Percentiles rank a stretch among this genome's conserved stretches.
These are phyloP conservation scores for Polyplosphaeria fusca DNA, from an alignment of 495 filamentous ascomycete species.

Conservation along the genomic window DNA sequence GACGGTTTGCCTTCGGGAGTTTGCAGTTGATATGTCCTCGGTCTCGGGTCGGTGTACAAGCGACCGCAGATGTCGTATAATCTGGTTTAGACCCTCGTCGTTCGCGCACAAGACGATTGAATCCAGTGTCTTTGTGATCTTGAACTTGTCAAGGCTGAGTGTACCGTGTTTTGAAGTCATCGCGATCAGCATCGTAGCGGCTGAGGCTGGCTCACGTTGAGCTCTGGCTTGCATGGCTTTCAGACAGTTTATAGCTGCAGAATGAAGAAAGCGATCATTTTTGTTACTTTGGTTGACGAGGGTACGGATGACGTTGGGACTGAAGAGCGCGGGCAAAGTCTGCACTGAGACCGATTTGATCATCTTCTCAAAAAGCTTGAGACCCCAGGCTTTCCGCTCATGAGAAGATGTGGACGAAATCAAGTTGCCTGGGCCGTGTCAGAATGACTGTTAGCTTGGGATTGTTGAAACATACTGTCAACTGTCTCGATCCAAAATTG, in stretches of 20 bases:
- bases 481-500: slow-evolving; percentile 88
- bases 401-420: slow-evolving; percentile 77
- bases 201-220: slow-evolving; percentile 58
- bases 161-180: slow-evolving; percentile 66
- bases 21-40: slow-evolving; percentile 37
- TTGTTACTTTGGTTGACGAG: slow-evolving; percentile 83
- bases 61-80: slow-evolving; percentile 48
- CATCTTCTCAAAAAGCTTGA: slow-evolving; percentile 75
- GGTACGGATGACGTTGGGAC: slow-evolving; percentile 75
- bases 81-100: slow-evolving; percentile 41
- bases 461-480: slow-evolving; percentile 61
- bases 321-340: slow-evolving; percentile 61
- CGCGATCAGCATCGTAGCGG: slow-evolving; percentile 57
- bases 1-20: slow-evolving; percentile 49
- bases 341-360: slow-evolving; percentile 52
- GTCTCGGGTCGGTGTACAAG: slow-evolving; percentile 42
- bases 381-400: slow-evolving; percentile 86
- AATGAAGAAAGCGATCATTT: slow-evolving; percentile 80
- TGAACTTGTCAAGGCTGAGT: slow-evolving; percentile 79
- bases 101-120: slow-evolving; percentile 65
- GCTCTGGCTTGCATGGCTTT: slow-evolving; percentile 66
- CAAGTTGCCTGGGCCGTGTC: slow-evolving; percentile 60
- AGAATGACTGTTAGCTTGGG: neutral
- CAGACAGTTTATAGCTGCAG: slow-evolving; percentile 67
- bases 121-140: slow-evolving; percentile 85